Evolutionary conservation across 192 early-diverging fungal genomes (phyloP), one percentile per base, ranked within the genome.

Genomic region (Backusella westeae): DNA sequence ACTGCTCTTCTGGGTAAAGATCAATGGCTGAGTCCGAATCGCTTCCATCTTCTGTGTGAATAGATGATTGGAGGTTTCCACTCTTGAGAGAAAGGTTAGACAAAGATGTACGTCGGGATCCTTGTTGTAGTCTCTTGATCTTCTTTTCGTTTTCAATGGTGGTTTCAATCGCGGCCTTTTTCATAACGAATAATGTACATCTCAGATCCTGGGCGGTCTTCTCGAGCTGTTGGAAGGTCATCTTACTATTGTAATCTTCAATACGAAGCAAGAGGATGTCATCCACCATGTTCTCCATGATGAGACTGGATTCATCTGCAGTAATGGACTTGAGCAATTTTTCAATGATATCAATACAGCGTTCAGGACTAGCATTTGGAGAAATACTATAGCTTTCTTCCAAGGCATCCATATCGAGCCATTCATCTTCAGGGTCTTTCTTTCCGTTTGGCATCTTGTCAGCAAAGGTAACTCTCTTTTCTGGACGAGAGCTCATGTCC

Each of bases 231-330:
- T 68, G 63, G n/a, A 86, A 77, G n/a, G 83, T 82, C 38, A 85
- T 82, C 21, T 83, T 78, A 7, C 76, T 77, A 19, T 77, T 76
- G 38, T 85, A 85, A 67, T 86, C 88, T 44, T 78, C 75, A 39
- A 82, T 74, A 10, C 87, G 87, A 42, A 90, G 82, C 8, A 75
- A 41, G 21, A 89, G 79, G 67, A 90, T 81, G 70, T 90, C 89
- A 39, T 88, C 82, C 56, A 90, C 83, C 34, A 89, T 63, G 46
- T 84, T 80, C 80, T 90, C 87, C 26, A 88, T 53, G 63, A 90
- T 75, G 19, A 83, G 75, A 23, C 77, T 71, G 9, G 82, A 34
- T 76, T 90, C 88, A 38, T 77, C 72, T 36, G 77, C 14, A 34
- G 85, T 79, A 65, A 87, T 72, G n/a, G 85, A 83, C 63, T 78